Conservation (phyloP, 495 filamentous ascomycete species). For the Tuber indicum region DNA sequence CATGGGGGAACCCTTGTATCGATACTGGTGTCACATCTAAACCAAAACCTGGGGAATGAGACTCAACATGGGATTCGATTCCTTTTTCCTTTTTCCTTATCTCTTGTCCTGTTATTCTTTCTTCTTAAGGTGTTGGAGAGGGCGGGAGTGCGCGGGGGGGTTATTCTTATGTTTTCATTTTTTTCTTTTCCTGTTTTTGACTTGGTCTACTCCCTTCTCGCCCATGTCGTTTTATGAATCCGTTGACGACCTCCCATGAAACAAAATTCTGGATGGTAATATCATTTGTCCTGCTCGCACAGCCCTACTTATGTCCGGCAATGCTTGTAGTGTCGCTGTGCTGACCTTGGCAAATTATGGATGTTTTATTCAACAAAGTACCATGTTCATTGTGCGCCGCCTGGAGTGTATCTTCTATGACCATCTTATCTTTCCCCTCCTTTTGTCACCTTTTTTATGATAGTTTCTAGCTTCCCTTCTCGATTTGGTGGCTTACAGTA, state of each 20-base stretch:
- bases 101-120: neutral
- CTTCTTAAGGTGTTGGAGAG: neutral
- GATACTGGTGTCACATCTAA: conserved; percentile 4
- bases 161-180: neutral
- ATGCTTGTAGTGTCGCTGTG: neutral
- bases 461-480: neutral
- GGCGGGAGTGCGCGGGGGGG: neutral
- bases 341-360: neutral
- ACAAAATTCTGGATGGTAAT: neutral
- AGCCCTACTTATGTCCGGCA: neutral
- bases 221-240: neutral
- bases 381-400: neutral
- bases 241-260: neutral
- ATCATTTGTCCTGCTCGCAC: neutral
- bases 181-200: neutral
- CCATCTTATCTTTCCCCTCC: neutral
- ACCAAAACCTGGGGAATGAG: neutral
- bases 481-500: neutral
- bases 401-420: neutral
- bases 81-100: neutral
- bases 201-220: neutral
- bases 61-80: neutral
- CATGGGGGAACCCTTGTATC: neutral
- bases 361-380: neutral
- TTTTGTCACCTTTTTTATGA: neutral